Base-by-base conservation (phyloP, 2,329 filamentous ascomycete genomes). In the Cladosporium sp. region DNA sequence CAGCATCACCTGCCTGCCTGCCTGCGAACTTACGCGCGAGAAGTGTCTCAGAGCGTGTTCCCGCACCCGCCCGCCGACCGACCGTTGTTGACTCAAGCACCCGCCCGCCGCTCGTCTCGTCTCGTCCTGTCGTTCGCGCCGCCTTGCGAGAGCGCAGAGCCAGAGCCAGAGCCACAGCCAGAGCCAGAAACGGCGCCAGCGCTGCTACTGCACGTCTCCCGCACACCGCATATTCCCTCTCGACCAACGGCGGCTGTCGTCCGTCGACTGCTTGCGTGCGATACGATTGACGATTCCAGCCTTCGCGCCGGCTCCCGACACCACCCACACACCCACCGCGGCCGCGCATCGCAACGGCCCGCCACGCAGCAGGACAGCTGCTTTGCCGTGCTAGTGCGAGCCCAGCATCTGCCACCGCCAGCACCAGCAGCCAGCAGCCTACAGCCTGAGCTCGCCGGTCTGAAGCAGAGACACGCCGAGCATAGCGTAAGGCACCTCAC, bases 291-390 rank as follows among this genome's bases (percentile, higher is more conserved):
- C 22, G 1, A 28, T 28, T 28, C 33, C 28, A 49, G 37, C 46
- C 38, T 28, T 41, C 46, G 38, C 46, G 38, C 35, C 46, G 46
- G 46, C 46, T 14, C 46, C 22, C 22, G 35, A 38, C 35, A 13
- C 13, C n/a, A n/a, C 35, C n/a, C 35, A 38, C 34, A 46, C 34
- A 11, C 32, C 16, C 32, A 13, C 16, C 44, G 38, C 34, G 33
- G 33, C 35, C 34, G 19, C 46, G 46, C 46, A 49, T 43, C 48
- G 48, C 48, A 50, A 50, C 48, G 48, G 48, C 48, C 48, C 48
- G 48, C 48, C 40, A 49, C 46, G 46, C 46, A 49, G 14, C 46
- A 35, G 18, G 22, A 32, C n/a, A 42, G 46, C 28, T 41, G 35
- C 46, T 14, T 9, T n/a, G 35, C 35, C 8, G 22, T 28, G 22